These are phyloP conservation scores for Auricularia cornea DNA, from an alignment of 768 basidiomycete species.

Conservation along the genomic window DNA sequence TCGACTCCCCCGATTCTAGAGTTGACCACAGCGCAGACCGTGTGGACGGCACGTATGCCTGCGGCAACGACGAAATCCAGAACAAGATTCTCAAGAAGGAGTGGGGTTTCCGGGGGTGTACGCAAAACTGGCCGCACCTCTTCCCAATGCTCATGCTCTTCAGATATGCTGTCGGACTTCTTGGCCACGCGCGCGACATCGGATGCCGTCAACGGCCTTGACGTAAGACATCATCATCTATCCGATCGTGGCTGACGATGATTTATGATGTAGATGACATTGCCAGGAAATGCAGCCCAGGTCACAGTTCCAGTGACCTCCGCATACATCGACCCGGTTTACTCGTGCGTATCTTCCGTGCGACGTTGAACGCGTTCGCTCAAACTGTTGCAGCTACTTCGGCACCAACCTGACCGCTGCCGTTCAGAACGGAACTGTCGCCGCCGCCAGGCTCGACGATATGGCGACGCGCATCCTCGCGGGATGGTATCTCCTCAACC, in stretches of 20 bases:
- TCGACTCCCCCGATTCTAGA: background rate
- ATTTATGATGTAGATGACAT: slow-evolving; percentile 18
- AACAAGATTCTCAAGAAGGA: slow-evolving; percentile 28
- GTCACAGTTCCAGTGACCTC: background rate
- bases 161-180: slow-evolving; percentile 24
- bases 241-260: background rate
- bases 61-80: slow-evolving; percentile 23
- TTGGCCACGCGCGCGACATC: slow-evolving; percentile 15
- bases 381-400: slow-evolving; percentile 17
- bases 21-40: slow-evolving; percentile 2
- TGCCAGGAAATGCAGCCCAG: slow-evolving; percentile 25
- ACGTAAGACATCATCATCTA: slow-evolving; percentile 3
- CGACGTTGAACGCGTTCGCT: slow-evolving; percentile 6
- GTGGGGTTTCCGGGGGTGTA: slow-evolving; percentile 26
- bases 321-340: background rate
- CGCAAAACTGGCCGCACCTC: background rate
- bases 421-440: slow-evolving; percentile 26
- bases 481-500: slow-evolving; percentile 15
- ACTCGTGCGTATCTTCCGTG: background rate
- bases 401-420: slow-evolving; percentile 22
- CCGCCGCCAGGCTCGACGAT: slow-evolving; percentile 18
- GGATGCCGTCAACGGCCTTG: slow-evolving; percentile 12
- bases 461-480: slow-evolving; percentile 32
- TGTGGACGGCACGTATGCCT: slow-evolving; percentile 25
- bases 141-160: background rate